Base-by-base conservation (phyloP, 2,329 filamentous ascomycete genomes). In the Penicillium brasilianum region DNA sequence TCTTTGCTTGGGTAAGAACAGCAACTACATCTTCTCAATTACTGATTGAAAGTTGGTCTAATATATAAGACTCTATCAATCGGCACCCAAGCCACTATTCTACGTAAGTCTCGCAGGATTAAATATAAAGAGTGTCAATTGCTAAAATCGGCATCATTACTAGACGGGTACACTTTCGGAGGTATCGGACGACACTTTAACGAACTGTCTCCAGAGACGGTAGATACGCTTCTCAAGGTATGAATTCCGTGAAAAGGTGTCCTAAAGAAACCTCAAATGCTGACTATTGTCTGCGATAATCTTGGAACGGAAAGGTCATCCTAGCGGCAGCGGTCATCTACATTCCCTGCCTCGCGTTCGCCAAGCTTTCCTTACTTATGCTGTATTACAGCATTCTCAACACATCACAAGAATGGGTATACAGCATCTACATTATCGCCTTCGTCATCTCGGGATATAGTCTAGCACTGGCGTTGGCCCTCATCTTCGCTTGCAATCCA, bases 401-500 rank as follows among this genome's bases (percentile, higher is more conserved):
- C 18, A 28, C 58, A 10, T 37, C 55, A 1, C 53, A 57, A 48
- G 13, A 25, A 4, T 64, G 56, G 51, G 22, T 52, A 34, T 62
- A 62, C 30, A 55, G 48, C 18, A 60, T 62, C 46, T 57, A 55
- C 28, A 3, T 46, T 13, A 14, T 55, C 39, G 52, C 25, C 14
- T 46, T 46, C n/a, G 30, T 61, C 13, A 61, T 61, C 4, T 28
- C 13, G 16, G 55, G 55, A 14, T 62, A 63, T 20, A 63, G 58
- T 22, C 34, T 59, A 18, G 58, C 58, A 16, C 53, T 63, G 2
- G n/a, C 50, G 2, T 37, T 60, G 34, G 37, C 61, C 60, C 28
- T 62, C 11, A 68, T 72, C 1, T 71, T 72, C 46, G 68, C 68
- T 1, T 71, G 68, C 34, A 48, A 32, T 14, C 69, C 68, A 5